These are phyloP conservation scores for Chrysochromulina tobinii DNA, from an alignment of 78 protist genomes.

Conservation along the genomic window DNA sequence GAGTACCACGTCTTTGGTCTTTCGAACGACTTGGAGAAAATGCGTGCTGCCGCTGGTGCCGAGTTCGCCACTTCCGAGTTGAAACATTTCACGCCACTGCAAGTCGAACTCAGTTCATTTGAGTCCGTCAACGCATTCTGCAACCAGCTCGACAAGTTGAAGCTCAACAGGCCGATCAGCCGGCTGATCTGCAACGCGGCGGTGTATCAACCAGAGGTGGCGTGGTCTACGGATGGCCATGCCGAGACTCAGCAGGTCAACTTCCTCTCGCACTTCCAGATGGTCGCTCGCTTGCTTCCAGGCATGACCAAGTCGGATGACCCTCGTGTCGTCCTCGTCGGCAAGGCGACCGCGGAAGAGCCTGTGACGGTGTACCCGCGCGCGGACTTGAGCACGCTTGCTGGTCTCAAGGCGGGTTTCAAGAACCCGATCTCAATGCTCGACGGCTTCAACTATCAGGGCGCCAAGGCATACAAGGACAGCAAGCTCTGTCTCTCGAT, in stretches of 20 bases:
- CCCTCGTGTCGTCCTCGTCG: constrained; percentile 35
- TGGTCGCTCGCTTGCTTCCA: not conserved
- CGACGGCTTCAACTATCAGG: constrained; percentile 35
- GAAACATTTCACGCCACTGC: constrained; percentile 34
- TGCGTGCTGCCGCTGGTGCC: not conserved
- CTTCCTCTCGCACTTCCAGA: constrained; percentile 44
- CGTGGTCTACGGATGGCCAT: constrained; percentile 38
- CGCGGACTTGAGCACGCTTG: constrained; percentile 47
- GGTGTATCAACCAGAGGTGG: constrained; percentile 40
- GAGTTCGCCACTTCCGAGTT: not conserved
- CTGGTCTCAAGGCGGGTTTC: constrained; percentile 42
- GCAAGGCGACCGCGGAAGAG: constrained; percentile 50
- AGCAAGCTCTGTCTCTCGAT: constrained; percentile 40
- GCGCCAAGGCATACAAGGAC: constrained; percentile 59
- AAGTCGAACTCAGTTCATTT: constrained; percentile 30
- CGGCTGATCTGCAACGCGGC: constrained; percentile 55
- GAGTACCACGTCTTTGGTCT: constrained; percentile 47
- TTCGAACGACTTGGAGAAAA: constrained; percentile 36
- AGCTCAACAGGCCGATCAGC: not conserved
- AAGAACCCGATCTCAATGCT: constrained; percentile 48
- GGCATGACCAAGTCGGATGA: not conserved
- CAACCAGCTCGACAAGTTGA: not conserved
- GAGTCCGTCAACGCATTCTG: not conserved
- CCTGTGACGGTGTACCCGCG: constrained; percentile 41
- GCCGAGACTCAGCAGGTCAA: constrained; percentile 49